Conservation (phyloP, 139 green algal species). For the Chlorella sp. region DNA sequence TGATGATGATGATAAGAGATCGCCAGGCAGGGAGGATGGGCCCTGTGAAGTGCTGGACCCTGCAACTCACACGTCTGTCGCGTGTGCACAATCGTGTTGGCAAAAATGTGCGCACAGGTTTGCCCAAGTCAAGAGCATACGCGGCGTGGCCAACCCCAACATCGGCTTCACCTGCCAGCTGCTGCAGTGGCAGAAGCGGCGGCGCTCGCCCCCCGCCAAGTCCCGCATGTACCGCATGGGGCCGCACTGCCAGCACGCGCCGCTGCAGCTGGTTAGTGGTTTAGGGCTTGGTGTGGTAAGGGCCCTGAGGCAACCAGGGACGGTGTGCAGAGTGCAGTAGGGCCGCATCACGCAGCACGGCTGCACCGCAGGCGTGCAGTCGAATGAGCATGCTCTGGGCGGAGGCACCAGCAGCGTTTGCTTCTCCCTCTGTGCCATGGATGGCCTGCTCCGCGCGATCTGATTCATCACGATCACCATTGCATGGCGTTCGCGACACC, state of each 20-base stretch:
- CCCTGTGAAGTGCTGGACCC: too few species aligned
- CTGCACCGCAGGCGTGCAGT: neutral
- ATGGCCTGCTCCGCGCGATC: too few species aligned
- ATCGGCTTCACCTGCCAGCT: constrained; percentile 82
- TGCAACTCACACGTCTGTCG: too few species aligned
- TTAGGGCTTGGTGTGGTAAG: neutral
- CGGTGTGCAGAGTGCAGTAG: neutral
- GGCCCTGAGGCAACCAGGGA: neutral
- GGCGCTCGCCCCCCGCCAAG: constrained; percentile 11
- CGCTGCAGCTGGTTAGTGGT: constrained; percentile 39
- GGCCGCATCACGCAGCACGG: neutral
- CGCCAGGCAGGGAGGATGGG: too few species aligned
- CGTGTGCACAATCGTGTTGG: too few species aligned
- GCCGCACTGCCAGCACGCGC: constrained; percentile 58
- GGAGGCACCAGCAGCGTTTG: neutral
- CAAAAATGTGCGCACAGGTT: too few species aligned
- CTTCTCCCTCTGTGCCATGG: too few species aligned
- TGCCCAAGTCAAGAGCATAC: constrained; percentile 59
- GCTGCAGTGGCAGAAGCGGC: constrained; percentile 85
- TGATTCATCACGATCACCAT: too few species aligned
- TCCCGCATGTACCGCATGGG: constrained; percentile 67
- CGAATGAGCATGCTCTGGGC: neutral
- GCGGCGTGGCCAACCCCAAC: constrained; percentile 90
- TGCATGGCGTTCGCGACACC: neutral
- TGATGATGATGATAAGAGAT: too few species aligned